A percentile compares a stretch with the other conserved stretches of the same genome.
Conservation (phyloP, 2,329 filamentous ascomycete species). For the Pseudopyrenochaeta lycopersici region DNA sequence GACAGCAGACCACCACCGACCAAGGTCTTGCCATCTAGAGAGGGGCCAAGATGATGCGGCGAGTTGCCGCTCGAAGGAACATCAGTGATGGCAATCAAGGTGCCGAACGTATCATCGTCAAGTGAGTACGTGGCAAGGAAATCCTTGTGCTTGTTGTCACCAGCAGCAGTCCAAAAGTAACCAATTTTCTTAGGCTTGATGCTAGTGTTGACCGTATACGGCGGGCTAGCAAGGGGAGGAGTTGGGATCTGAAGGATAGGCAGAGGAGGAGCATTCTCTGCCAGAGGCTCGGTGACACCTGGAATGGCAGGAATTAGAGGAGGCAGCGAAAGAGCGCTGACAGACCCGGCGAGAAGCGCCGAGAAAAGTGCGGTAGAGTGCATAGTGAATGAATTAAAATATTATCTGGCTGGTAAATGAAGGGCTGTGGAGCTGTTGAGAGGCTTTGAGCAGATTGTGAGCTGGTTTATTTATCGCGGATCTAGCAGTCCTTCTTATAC, state of each 20-base stretch:
- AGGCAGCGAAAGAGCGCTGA: conserved; percentile 54
- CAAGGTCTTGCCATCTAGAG: conserved; percentile 65
- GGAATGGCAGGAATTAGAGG: conserved; percentile 68
- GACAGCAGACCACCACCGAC: conserved; percentile 67
- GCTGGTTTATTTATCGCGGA: conserved; percentile 23
- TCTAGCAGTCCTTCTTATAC: conserved; percentile 30
- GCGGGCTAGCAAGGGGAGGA: conserved; percentile 64
- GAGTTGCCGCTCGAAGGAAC: conserved; percentile 68
- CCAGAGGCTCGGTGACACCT: conserved; percentile 67
- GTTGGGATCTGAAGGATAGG: conserved; percentile 68
- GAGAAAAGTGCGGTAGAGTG: conserved; percentile 29
- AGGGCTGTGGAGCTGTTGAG: conserved; percentile 22
- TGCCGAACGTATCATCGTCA: conserved; percentile 71
- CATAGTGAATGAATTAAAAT: conserved; percentile 23
- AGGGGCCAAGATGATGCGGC: conserved; percentile 66
- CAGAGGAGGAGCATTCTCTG: conserved; percentile 60
- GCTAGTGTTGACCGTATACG: conserved; percentile 60
- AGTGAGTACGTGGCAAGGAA: conserved; percentile 68
- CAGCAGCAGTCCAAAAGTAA: conserved; percentile 70
- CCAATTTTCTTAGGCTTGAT: conserved; percentile 73
- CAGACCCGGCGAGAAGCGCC: conserved; percentile 25
- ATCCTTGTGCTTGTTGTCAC: conserved; percentile 67
- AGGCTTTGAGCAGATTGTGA: conserved; percentile 39
- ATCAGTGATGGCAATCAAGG: conserved; percentile 66
- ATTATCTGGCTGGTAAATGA: not conserved